Evolutionary conservation across 768 basidiomycete genomes (phyloP).

Genomic region (Guyanaporus albipodus): DNA sequence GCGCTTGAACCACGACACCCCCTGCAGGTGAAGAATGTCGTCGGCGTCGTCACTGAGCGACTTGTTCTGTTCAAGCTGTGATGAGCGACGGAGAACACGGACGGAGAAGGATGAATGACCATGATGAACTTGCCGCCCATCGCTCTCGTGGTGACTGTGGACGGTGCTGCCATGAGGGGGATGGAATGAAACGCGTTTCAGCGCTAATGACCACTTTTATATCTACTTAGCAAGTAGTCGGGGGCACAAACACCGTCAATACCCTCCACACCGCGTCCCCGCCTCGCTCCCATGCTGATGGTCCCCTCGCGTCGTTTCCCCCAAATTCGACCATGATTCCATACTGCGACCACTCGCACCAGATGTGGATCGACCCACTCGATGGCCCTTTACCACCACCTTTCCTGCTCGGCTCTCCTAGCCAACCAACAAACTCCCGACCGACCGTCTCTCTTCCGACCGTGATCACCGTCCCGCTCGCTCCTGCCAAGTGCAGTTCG

Average conservation of each 20-base stretch:
- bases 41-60: conserved; percentile 58
- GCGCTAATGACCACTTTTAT: no score
- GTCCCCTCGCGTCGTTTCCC: conserved; percentile 70
- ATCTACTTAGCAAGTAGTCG: no score
- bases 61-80: conserved; percentile 52
- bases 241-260: conserved; percentile 55
- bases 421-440: conserved; percentile 64
- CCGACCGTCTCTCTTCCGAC: conserved; percentile 57
- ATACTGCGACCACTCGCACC: conserved; percentile 86
- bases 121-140: conserved; percentile 59
- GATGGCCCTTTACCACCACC: conserved; percentile 87
- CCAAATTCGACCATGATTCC: conserved; percentile 87
- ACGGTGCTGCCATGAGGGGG: conserved; percentile 59
- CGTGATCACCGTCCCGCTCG: conserved; percentile 39
- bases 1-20: conserved; percentile 69
- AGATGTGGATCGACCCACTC: conserved; percentile 82
- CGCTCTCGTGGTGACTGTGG: conserved; percentile 53
- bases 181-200: not conserved
- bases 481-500: conserved; percentile 36
- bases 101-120: conserved; percentile 36
- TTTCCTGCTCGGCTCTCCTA: conserved; percentile 89
- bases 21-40: conserved; percentile 63
- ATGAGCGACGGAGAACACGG: conserved; percentile 1
- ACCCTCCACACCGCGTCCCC: conserved; percentile 80
- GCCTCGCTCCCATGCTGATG: conserved; percentile 84